A percentile compares a stretch with the other conserved stretches of the same genome.
Evolutionary conservation across 768 basidiomycete genomes (phyloP).

Genomic region (Phaeotremella fagi): DNA sequence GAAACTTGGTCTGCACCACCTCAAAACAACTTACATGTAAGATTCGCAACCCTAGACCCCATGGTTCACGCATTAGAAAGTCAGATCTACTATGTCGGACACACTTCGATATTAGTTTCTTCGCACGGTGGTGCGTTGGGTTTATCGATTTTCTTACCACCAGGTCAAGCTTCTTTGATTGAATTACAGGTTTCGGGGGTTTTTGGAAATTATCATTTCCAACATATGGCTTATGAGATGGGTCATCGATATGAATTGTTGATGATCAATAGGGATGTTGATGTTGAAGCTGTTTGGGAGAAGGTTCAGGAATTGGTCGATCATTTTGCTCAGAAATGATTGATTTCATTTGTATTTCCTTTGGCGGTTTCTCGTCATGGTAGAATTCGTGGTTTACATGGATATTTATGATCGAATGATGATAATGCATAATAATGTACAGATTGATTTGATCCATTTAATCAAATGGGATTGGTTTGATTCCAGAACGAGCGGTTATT

Average conservation of each 20-base stretch:
- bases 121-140: slow-evolving; percentile 44
- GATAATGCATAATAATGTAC: no score
- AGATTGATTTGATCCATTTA: no score
- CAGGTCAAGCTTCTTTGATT: slow-evolving; percentile 27
- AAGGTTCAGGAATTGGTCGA: slow-evolving; percentile 10
- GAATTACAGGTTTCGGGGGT: slow-evolving; percentile 35
- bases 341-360: no score
- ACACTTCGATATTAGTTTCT: slow-evolving; percentile 33
- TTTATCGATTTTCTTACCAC: slow-evolving; percentile 38
- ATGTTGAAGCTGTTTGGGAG: slow-evolving; percentile 38
- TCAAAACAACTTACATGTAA: slow-evolving; percentile 13
- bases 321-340: slow-evolving; percentile 1
- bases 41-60: slow-evolving; percentile 41
- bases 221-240: slow-evolving; percentile 41
- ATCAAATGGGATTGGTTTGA: slow-evolving; percentile 48
- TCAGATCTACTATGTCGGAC: slow-evolving; percentile 42
- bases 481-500: slow-evolving; percentile 29
- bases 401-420: no score
- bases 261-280: slow-evolving; percentile 19
- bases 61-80: slow-evolving; percentile 42
- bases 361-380: no score
- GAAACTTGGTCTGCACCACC: slow-evolving; percentile 26
- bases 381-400: no score
- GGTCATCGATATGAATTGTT: slow-evolving; percentile 33
- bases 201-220: slow-evolving; percentile 33